Conservation (phyloP, 2,329 filamentous ascomycete genomes). For the Penicillium corylophilum region DNA sequence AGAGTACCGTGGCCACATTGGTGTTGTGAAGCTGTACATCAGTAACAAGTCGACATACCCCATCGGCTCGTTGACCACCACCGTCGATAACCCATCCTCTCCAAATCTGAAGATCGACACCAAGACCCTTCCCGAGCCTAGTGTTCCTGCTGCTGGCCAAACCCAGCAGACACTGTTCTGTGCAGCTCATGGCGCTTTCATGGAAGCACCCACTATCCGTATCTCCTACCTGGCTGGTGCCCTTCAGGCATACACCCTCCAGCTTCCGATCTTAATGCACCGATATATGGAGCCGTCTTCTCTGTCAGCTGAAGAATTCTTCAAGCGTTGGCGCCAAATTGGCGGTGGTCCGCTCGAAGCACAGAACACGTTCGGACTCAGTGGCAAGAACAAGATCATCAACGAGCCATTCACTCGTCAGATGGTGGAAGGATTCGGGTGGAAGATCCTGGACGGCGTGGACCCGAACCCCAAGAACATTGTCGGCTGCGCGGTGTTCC, state of each 20-base stretch:
- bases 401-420: slow-evolving; percentile 69
- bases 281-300: slow-evolving; percentile 97
- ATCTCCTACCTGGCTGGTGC: slow-evolving; percentile 93
- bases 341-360: slow-evolving; percentile 83
- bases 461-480: slow-evolving; percentile 93
- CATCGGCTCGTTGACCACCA: slow-evolving; percentile 91
- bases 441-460: slow-evolving; percentile 80
- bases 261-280: slow-evolving; percentile 82
- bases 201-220: slow-evolving; percentile 82
- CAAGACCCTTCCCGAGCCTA: slow-evolving; percentile 83
- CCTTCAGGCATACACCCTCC: slow-evolving; percentile 85
- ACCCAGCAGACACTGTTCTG: slow-evolving; percentile 95
- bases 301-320: slow-evolving; percentile 87
- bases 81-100: slow-evolving; percentile 69
- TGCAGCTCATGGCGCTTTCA: slow-evolving; percentile 78
- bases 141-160: slow-evolving; percentile 71
- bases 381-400: slow-evolving; percentile 62
- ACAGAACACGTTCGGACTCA: slow-evolving; percentile 77
- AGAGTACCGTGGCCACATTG: slow-evolving; percentile 93
- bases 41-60: slow-evolving; percentile 85
- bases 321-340: slow-evolving; percentile 99
- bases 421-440: slow-evolving; percentile 80
- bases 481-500: slow-evolving; percentile 82
- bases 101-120: slow-evolving; percentile 78
- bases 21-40: slow-evolving; percentile 93